Evolutionary conservation across 1,139 yeast genomes (phyloP).

Genomic region (Kodamaea plutei): DNA sequence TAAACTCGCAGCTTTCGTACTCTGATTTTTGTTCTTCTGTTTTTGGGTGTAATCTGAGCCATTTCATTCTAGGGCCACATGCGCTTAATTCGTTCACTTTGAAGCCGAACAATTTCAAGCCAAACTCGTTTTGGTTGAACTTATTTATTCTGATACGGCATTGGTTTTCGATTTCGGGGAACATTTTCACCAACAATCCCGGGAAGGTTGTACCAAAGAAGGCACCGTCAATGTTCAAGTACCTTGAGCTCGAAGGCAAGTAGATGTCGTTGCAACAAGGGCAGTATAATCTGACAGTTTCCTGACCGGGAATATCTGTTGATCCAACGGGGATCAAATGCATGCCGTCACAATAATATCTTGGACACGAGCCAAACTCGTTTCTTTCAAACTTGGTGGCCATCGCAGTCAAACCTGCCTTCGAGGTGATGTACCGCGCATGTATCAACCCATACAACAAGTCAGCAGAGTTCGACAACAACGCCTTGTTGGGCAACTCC

Average conservation of each 20-base stretch:
- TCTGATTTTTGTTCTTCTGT: constrained; percentile 56
- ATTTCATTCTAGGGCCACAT: constrained; percentile 90
- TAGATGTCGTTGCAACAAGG: constrained; percentile 93
- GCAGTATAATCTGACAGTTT: constrained; percentile 87
- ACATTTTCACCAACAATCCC: constrained; percentile 84
- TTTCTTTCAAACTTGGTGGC: constrained; percentile 90
- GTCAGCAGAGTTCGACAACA: constrained; percentile 88
- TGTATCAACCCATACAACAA: constrained; percentile 89
- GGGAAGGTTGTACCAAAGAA: constrained; percentile 96
- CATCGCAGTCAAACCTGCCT: constrained; percentile 90
- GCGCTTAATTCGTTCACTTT: constrained; percentile 68
- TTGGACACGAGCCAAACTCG: constrained; percentile 89
- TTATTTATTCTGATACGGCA: constrained; percentile 51
- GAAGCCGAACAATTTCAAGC: constrained; percentile 85
- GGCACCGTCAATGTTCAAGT: constrained; percentile 89
- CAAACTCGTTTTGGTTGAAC: constrained; percentile 52
- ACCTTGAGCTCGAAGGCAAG: constrained; percentile 80
- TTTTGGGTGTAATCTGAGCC: constrained; percentile 80
- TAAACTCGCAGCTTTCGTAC: constrained; percentile 59
- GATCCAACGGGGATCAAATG: constrained; percentile 89
- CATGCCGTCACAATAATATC: constrained; percentile 89
- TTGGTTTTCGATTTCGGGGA: constrained; percentile 68
- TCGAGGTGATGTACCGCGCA: constrained; percentile 84
- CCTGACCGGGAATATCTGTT: constrained; percentile 86
- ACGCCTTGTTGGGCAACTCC: constrained; percentile 64